A percentile compares a stretch with the other conserved stretches of the same genome.
Evolutionary conservation across 345 rosid genomes (phyloP).

Genomic region (Populus simonii): DNA sequence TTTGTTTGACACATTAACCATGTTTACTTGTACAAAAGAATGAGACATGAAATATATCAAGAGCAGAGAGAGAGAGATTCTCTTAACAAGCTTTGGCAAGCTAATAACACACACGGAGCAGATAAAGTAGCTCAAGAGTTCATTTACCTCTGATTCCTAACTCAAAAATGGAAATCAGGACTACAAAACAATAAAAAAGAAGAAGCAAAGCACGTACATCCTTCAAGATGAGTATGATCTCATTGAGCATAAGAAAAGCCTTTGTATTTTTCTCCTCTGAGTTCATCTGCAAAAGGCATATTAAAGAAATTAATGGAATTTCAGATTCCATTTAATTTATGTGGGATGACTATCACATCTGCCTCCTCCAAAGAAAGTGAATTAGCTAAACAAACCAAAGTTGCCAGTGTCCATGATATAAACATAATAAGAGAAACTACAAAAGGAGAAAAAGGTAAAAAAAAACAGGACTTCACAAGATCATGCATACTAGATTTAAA

Average conservation of each 20-base stretch:
- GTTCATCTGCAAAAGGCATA: conserved; percentile 51
- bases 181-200: background rate
- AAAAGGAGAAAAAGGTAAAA: too few relatives aligned
- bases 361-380: background rate
- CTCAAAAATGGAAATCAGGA: background rate
- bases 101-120: background rate
- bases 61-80: background rate
- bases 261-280: conserved; percentile 64
- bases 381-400: background rate
- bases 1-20: too few relatives aligned
- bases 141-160: background rate
- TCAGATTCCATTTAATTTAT: background rate
- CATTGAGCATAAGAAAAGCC: conserved; percentile 83
- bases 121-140: background rate
- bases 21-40: too few relatives aligned
- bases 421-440: background rate
- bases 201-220: conserved; percentile 53
- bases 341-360: background rate
- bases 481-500: background rate
- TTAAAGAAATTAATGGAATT: conserved; percentile 15
- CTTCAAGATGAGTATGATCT: conserved; percentile 77
- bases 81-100: background rate
- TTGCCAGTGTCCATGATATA: background rate
- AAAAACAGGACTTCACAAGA: background rate
- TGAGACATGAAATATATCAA: too few relatives aligned